Evolutionary conservation across 2,329 filamentous ascomycete species (phyloP).

Genomic region (Elsinoe ampelina): DNA sequence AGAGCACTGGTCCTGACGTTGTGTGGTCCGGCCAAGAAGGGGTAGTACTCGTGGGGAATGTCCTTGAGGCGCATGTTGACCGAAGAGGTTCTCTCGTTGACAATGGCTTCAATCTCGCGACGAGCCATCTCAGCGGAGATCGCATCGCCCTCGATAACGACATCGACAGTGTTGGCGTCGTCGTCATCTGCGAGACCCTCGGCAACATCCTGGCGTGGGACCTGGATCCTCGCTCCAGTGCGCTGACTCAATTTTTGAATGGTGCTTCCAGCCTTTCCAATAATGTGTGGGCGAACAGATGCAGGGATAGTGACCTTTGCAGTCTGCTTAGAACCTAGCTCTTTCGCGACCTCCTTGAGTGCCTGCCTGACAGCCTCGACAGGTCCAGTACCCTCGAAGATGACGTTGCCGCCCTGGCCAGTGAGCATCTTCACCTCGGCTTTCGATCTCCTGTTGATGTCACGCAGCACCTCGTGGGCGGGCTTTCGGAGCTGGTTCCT

Average conservation of each 20-base stretch:
- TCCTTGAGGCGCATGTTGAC: slow-evolving; percentile 72
- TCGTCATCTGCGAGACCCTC: slow-evolving; percentile 56
- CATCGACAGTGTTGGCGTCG: slow-evolving; percentile 68
- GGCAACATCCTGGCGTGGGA: slow-evolving; percentile 68
- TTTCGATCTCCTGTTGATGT: slow-evolving; percentile 86
- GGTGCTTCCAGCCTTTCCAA: slow-evolving; percentile 80
- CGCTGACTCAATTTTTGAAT: slow-evolving; percentile 85
- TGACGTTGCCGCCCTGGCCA: slow-evolving; percentile 61
- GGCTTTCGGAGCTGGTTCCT: slow-evolving; percentile 74
- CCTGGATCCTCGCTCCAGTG: slow-evolving; percentile 81
- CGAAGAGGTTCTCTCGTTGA: slow-evolving; percentile 73
- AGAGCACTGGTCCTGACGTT: slow-evolving; percentile 59
- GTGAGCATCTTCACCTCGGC: slow-evolving; percentile 71
- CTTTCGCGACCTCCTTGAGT: slow-evolving; percentile 77
- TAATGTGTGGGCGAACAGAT: slow-evolving; percentile 79
- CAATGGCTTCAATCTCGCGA: slow-evolving; percentile 77
- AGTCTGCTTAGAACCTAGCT: slow-evolving; percentile 73
- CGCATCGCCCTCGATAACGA: slow-evolving; percentile 83
- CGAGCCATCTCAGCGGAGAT: slow-evolving; percentile 76
- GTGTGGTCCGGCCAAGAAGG: slow-evolving; percentile 78
- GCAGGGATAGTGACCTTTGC: slow-evolving; percentile 72
- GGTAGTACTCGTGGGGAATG: slow-evolving; percentile 86
- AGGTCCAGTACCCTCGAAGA: slow-evolving; percentile 78
- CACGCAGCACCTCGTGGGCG: slow-evolving; percentile 73
- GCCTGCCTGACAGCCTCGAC: slow-evolving; percentile 78